Conservation (phyloP, 1,284 basidiomycete species). For the Pseudozyma sp. region DNA sequence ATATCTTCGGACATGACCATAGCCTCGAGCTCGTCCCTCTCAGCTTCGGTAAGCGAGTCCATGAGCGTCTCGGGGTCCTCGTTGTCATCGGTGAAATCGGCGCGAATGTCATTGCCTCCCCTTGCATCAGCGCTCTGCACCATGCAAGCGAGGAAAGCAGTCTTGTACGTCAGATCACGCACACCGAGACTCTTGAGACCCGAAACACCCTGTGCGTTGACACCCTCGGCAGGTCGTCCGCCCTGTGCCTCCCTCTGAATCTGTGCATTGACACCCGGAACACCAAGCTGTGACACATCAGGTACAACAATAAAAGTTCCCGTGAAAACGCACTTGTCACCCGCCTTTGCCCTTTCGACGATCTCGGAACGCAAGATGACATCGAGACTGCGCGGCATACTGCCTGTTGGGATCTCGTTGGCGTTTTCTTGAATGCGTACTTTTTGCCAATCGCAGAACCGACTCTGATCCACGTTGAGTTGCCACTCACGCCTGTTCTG, state of each 20-base stretch:
- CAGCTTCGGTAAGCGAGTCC: slow-evolving; percentile 87
- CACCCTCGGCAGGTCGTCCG: slow-evolving; percentile 75
- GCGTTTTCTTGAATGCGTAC: slow-evolving; percentile 99
- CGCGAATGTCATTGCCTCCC: slow-evolving; percentile 47
- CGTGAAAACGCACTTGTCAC: slow-evolving; percentile 98
- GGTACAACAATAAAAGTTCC: slow-evolving; percentile 98
- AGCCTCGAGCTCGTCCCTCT: slow-evolving; percentile 90
- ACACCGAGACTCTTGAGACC: slow-evolving; percentile 95
- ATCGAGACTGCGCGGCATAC: slow-evolving; percentile 81
- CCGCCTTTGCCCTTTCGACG: slow-evolving; percentile 97
- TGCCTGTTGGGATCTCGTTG: slow-evolving; percentile 97
- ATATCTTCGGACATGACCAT: slow-evolving; percentile 96
- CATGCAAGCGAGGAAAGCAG: slow-evolving; percentile 98
- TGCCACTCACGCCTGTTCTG: slow-evolving; percentile 92
- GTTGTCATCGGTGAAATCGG: slow-evolving; percentile 88
- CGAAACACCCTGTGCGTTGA: slow-evolving; percentile 82
- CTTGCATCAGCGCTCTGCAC: slow-evolving; percentile 86
- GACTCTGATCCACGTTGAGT: slow-evolving; percentile 93
- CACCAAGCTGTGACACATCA: slow-evolving; percentile 93
- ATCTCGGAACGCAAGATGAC: slow-evolving; percentile 94
- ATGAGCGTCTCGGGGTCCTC: slow-evolving; percentile 84
- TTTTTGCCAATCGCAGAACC: slow-evolving; percentile 99
- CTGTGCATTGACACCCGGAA: slow-evolving; percentile 94
- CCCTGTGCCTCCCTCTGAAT: slow-evolving; percentile 84
- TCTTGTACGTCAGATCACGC: slow-evolving; percentile 96